Evolutionary conservation across 2,329 filamentous ascomycete species (phyloP).

Genomic region (Alternaria longipes): DNA sequence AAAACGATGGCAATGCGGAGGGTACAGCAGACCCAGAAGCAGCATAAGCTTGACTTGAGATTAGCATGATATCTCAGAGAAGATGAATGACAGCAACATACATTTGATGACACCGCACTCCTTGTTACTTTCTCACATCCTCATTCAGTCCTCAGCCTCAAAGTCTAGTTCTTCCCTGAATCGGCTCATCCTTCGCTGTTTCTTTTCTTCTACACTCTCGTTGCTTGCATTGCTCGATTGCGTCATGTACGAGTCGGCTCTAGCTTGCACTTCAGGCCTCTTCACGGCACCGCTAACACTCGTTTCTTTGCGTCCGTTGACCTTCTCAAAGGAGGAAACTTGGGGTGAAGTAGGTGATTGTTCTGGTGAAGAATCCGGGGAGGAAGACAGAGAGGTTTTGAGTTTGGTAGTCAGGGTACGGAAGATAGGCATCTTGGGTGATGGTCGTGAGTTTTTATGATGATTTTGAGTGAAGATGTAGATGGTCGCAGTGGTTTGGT

Average conservation of each 20-base stretch:
- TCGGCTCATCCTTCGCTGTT: slow-evolving; percentile 37
- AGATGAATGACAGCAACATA: slow-evolving; percentile 16
- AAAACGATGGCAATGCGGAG: slow-evolving; percentile 10
- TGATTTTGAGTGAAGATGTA: background rate
- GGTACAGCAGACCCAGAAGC: slow-evolving; percentile 16
- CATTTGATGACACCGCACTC: slow-evolving; percentile 9
- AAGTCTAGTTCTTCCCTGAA: slow-evolving; percentile 44
- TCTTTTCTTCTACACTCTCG: slow-evolving; percentile 29
- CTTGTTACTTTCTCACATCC: background rate
- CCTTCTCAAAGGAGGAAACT: slow-evolving; percentile 35
- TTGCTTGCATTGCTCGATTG: slow-evolving; percentile 24
- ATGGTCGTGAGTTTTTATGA: background rate
- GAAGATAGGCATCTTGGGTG: slow-evolving; percentile 40
- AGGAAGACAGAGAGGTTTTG: slow-evolving; percentile 40
- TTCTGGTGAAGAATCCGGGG: slow-evolving; percentile 30
- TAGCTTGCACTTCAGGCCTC: slow-evolving; percentile 24
- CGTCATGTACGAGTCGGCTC: slow-evolving; percentile 35
- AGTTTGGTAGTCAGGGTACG: slow-evolving; percentile 43
- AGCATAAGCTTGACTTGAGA: slow-evolving; percentile 1
- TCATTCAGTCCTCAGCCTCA: slow-evolving; percentile 21
- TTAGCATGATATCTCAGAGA: slow-evolving; percentile 6
- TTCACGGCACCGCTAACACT: slow-evolving; percentile 17
- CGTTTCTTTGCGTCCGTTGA: slow-evolving; percentile 33
- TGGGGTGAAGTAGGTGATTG: slow-evolving; percentile 28
- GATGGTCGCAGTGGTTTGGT: background rate